Base-by-base conservation (phyloP, 2,329 filamentous ascomycete species). In the Phialophora verrucosa region DNA sequence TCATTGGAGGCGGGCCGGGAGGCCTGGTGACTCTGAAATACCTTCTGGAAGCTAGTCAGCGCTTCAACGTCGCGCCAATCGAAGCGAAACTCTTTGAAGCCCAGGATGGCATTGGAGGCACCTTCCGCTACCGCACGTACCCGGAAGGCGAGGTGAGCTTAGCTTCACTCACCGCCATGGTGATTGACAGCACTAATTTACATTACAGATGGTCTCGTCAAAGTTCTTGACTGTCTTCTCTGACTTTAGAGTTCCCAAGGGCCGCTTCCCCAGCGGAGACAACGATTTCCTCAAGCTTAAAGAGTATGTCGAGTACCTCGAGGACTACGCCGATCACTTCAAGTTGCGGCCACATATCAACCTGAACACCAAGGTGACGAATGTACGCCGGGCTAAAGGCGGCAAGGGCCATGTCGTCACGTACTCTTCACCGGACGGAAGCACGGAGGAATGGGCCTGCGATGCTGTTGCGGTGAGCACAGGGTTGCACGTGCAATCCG, bases 11-110 rank as follows among this genome's bases (percentile, higher is more conserved):
- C 17, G 61, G 61, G 8, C 61, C 61, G 3, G 61, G 61, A 63
- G 61, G 61, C 14, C 61, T 63, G 17, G 61, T 63, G 7, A 63
- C 61, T 29, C 29, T 63, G 42, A 63, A 63, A 57, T 63, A 63
- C 32, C 61, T 63, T 32, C 44, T 58, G 5, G 49, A 63, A 23
- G 61, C 61, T n/a, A 56, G 44, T 57, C 29, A 51, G 29, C n/a
- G 44, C 10, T 58, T 63, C 31, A 8, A 25, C 3, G 42, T 63
- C 8, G 61, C 47, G 25, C 61, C 51, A 23, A 49, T 63, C 20
- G 53, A 63, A 38, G 61, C 47, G 27, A 47, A 38, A 38, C 29
- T 63, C 29, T 63, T 63, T 20, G 61, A 63, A 42, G 42, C 61
- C 27, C 27, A 63, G 32, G 61, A 63, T 63, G 61, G 20, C 42